A percentile compares a stretch with the other conserved stretches of the same genome.
Conservation (phyloP, 2,329 filamentous ascomycete species). For the Aspergillus puulaauensis region DNA sequence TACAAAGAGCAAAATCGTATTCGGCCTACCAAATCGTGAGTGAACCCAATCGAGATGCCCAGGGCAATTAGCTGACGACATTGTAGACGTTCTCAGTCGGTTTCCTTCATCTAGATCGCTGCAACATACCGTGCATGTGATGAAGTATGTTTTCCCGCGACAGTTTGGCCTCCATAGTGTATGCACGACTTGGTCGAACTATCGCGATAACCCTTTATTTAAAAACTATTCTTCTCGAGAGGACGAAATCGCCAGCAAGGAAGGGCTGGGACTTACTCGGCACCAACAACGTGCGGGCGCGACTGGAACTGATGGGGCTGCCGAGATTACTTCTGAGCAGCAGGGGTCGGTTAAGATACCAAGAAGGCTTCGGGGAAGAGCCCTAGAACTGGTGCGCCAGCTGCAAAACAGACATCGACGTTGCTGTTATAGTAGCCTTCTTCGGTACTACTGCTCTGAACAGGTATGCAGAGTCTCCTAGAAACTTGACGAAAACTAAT, state of each 20-base stretch:
- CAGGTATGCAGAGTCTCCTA: conserved; percentile 35
- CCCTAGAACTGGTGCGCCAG: conserved; percentile 60
- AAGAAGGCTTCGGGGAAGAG: conserved; percentile 61
- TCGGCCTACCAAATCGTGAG: conserved; percentile 66
- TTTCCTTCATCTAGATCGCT: conserved; percentile 48
- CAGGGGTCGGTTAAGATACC: conserved; percentile 28
- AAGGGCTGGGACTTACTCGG: conserved; percentile 15
- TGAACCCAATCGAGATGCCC: conserved; percentile 58
- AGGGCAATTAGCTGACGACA: background rate
- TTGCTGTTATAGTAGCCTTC: conserved; percentile 76
- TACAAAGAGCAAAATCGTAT: conserved; percentile 63
- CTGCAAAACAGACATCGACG: conserved; percentile 69
- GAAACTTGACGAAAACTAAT: conserved; percentile 12
- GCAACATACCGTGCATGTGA: conserved; percentile 64
- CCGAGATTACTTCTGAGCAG: background rate
- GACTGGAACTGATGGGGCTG: conserved; percentile 13
- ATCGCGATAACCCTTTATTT: conserved; percentile 65
- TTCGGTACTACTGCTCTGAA: conserved; percentile 77
- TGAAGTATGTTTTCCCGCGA: conserved; percentile 92
- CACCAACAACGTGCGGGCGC: background rate
- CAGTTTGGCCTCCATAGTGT: conserved; percentile 91
- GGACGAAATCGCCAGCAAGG: conserved; percentile 63
- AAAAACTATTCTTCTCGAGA: conserved; percentile 86
- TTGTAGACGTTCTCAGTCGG: conserved; percentile 76
- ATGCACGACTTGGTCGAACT: conserved; percentile 72